Evolutionary conservation across 176 grass and related monocot genomes (phyloP).

Genomic region (Elaeis guineensis): DNA sequence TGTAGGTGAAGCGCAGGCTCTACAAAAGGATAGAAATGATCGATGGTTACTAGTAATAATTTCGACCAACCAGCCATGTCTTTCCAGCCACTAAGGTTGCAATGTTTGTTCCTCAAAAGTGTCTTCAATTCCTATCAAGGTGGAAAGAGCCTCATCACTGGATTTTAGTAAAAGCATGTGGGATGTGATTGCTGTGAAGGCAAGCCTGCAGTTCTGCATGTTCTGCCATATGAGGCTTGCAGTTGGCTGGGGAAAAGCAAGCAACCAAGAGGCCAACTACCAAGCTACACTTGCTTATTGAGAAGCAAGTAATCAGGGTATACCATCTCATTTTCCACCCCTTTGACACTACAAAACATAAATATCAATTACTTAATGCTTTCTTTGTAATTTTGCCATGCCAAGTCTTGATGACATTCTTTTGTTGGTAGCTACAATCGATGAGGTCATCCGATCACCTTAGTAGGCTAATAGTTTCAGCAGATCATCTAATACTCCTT

Average conservation of each 20-base stretch:
- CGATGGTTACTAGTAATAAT: background rate
- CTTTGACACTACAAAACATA: too few species aligned
- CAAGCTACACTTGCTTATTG: background rate
- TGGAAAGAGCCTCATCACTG: background rate
- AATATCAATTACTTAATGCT: too few species aligned
- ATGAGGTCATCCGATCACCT: too few species aligned
- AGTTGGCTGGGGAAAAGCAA: background rate
- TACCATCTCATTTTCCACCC: too few species aligned
- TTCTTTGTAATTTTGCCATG: too few species aligned
- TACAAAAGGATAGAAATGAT: background rate
- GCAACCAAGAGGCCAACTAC: constrained; percentile 1
- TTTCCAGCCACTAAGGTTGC: background rate
- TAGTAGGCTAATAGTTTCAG: too few species aligned
- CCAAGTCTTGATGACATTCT: too few species aligned
- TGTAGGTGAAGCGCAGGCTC: background rate
- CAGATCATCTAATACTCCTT: too few species aligned
- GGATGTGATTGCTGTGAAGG: background rate
- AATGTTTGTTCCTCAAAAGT: background rate
- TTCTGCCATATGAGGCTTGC: background rate
- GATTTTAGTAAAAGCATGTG: background rate
- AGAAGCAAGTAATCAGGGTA: too few species aligned
- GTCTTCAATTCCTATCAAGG: background rate
- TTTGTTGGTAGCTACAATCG: too few species aligned
- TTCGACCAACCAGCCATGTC: background rate
- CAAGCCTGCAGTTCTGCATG: constrained; percentile 2